Evolutionary conservation across 345 rosid genomes (phyloP), one percentile per base, ranked within the genome.

Genomic region (Lepidium didymum): DNA sequence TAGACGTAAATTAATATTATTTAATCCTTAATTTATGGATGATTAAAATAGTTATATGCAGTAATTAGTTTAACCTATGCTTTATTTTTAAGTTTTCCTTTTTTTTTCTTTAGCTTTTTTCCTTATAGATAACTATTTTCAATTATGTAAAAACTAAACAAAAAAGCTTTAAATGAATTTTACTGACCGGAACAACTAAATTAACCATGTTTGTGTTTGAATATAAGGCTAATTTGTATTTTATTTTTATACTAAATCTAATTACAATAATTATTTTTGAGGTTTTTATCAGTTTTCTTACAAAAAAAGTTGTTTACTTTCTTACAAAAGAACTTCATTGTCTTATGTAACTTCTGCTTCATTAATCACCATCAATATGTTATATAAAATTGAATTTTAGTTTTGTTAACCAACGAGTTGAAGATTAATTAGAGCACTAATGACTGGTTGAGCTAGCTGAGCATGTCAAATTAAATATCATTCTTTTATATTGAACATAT

Each of bases 21-120:
- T 45, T 37, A 45, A 23, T 23, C 57, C 50, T 70, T 61, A 69
- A 51, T 70, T 61, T 51, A 34, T 61, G 74, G 46, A 27, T 60
- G 61, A 41, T 51, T 61, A 61, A 31, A 46, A 41, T 57, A 58
- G 29, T 35, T 6, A 58, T 34, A 15, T 16, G 58, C 8, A 67
- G 43, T 56, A 10, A 36, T 34, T 15, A 44, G 44, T 67, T 53
- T 31, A 38, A 38, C 7, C 6, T 43, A 54, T 45, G 49, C 27
- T 35, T 68, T 13, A 43, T 33, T 33, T 67, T 16, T 43, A 44
- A 4, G 13, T n/a, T 34, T 55, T 50, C 55, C 1, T 12, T 12
- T 9, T 35, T 35, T 8, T 36, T 36, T 35, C 10, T 36, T 36
- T 9, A 36, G 11, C 8, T 11, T 14, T 23, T 67, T 68, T 36